Conservation (phyloP, 345 rosid species). For the Arabidopsis thaliana region DNA sequence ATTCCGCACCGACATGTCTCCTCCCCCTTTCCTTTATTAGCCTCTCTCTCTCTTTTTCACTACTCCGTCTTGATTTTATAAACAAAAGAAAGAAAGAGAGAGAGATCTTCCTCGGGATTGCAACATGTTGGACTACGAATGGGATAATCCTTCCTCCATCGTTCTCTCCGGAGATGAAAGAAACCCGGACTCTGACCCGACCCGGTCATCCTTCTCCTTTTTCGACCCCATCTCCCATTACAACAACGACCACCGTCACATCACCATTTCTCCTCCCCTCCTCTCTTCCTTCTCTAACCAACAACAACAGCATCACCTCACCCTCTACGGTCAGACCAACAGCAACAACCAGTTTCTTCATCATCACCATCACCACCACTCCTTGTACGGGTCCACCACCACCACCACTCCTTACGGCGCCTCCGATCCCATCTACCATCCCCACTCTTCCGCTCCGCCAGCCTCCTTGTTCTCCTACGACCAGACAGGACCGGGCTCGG, state of each 20-base stretch:
- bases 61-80: too few relatives aligned
- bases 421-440: constrained; percentile 46
- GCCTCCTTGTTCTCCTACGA: constrained; percentile 59
- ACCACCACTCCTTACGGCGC: constrained; percentile 40
- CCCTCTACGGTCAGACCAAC: constrained; percentile 32
- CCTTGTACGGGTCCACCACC: constrained; percentile 55
- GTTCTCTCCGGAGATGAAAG: constrained; percentile 48
- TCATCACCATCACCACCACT: constrained; percentile 13
- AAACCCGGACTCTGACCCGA: constrained; percentile 52
- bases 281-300: constrained; percentile 42
- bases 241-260: constrained; percentile 47
- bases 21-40: constrained; percentile 41
- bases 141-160: constrained; percentile 71
- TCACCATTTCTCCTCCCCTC: constrained; percentile 36
- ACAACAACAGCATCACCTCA: constrained; percentile 14
- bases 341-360: constrained; percentile 43
- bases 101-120: constrained; percentile 47
- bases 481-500: neutral
- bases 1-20: constrained; percentile 67
- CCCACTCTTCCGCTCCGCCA: constrained; percentile 36
- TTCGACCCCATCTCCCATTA: constrained; percentile 26
- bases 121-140: constrained; percentile 85
- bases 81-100: too few relatives aligned
- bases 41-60: constrained; percentile 12
- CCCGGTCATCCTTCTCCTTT: constrained; percentile 58